Evolutionary conservation across 495 filamentous ascomycete species (phyloP).

Genomic region (Sphaerosporella brunnea): DNA sequence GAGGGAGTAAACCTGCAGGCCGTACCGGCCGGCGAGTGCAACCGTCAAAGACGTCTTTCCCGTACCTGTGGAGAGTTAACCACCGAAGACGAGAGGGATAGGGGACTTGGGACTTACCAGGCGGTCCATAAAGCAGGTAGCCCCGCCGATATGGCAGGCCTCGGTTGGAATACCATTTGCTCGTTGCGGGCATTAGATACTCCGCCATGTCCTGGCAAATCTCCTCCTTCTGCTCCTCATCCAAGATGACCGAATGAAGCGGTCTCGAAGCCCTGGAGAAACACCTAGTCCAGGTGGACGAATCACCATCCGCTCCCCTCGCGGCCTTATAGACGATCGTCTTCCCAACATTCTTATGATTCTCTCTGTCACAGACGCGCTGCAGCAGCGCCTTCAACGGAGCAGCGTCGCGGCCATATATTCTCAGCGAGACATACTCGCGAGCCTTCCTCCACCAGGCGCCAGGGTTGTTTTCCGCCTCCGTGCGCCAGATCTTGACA

Average conservation of each 20-base stretch:
- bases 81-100: not conserved
- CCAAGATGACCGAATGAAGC: conserved; percentile 69
- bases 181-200: conserved; percentile 57
- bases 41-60: conserved; percentile 45
- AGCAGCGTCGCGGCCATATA: conserved; percentile 12
- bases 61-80: conserved; percentile 35
- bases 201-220: conserved; percentile 73
- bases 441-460: conserved; percentile 1
- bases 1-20: conserved; percentile 53
- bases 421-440: conserved; percentile 7
- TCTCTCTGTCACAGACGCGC: conserved; percentile 8
- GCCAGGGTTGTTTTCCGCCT: not conserved
- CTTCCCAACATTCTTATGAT: conserved; percentile 11
- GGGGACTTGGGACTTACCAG: conserved; percentile 5
- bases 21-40: conserved; percentile 52
- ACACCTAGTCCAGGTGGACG: conserved; percentile 13
- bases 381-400: conserved; percentile 13
- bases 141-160: conserved; percentile 89
- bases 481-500: conserved; percentile 9
- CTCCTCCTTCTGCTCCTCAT: conserved; percentile 49
- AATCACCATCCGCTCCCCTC: not conserved
- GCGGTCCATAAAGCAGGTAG: conserved; percentile 65
- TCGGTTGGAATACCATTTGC: conserved; percentile 58
- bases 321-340: conserved; percentile 15
- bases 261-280: conserved; percentile 46